These are phyloP conservation scores for Actinidia arguta DNA, from an alignment of 179 eudicot genomes.

Conservation along the genomic window DNA sequence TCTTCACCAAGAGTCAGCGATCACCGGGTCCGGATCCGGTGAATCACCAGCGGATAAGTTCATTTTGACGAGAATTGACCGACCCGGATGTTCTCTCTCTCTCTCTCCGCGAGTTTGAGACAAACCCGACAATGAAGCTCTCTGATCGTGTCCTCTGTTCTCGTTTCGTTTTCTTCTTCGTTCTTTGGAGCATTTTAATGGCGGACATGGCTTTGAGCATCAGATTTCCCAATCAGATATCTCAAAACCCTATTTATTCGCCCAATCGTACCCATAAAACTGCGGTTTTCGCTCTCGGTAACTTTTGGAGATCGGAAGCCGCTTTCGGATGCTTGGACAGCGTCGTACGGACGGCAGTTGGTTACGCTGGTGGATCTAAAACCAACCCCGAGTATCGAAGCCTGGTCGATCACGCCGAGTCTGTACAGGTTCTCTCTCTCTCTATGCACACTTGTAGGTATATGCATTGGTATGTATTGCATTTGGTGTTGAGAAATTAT, in stretches of 20 bases:
- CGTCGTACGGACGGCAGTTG: slow-evolving; percentile 80
- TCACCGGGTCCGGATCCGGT: background rate
- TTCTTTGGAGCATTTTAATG: slow-evolving; percentile 8
- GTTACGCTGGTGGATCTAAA: slow-evolving; percentile 89
- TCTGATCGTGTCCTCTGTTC: background rate
- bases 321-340: slow-evolving; percentile 91
- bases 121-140: slow-evolving; percentile 15
- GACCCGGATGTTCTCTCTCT: background rate
- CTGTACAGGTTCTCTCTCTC: slow-evolving; percentile 59
- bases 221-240: slow-evolving; percentile 69
- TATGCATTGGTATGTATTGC: no score
- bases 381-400: slow-evolving; percentile 83
- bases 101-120: no score
- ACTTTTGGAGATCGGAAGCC: slow-evolving; percentile 98
- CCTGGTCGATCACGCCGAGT: slow-evolving; percentile 89
- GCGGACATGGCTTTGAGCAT: slow-evolving; percentile 39
- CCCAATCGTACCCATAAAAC: slow-evolving; percentile 42
- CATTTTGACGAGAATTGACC: background rate
- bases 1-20: no score
- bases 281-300: slow-evolving; percentile 88
- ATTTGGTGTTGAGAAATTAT: no score
- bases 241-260: slow-evolving; percentile 28
- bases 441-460: no score
- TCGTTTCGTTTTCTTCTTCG: background rate
- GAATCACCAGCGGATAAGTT: background rate